Percentiles rank a stretch among this genome's conserved stretches.
Conservation (phyloP, 2,329 filamentous ascomycete genomes). For the Colletotrichum siamense region DNA sequence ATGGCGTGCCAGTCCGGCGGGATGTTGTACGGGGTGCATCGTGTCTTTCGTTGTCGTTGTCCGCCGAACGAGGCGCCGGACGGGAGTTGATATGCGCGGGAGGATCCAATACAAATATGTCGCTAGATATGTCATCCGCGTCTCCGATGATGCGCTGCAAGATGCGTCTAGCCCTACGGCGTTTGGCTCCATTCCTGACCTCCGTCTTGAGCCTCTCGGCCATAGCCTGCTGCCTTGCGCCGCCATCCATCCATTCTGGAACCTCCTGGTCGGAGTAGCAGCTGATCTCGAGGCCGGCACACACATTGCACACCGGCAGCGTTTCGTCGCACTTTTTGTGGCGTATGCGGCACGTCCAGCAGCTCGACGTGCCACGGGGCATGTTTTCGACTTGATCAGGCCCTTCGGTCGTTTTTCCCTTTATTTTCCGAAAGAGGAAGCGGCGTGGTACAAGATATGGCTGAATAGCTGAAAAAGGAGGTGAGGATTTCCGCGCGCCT, state of each 20-base stretch:
- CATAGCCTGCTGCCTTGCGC: constrained; percentile 22
- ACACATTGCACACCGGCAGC: constrained; percentile 55
- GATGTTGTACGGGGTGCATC: neutral
- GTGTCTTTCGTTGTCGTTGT: neutral
- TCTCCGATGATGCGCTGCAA: constrained; percentile 13
- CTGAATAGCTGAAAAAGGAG: neutral
- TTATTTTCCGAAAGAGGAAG: neutral
- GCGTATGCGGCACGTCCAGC: constrained; percentile 67
- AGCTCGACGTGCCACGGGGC: constrained; percentile 44
- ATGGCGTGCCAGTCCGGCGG: neutral
- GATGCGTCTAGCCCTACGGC: constrained; percentile 46
- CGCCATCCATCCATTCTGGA: constrained; percentile 62
- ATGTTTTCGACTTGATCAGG: neutral
- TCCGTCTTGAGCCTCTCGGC: constrained; percentile 23
- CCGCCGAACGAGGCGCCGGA: neutral
- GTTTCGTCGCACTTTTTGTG: constrained; percentile 66
- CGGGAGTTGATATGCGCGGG: neutral
- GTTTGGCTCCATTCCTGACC: constrained; percentile 23
- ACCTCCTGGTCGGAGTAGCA: constrained; percentile 58
- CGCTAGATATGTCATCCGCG: neutral
- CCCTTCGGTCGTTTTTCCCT: neutral
- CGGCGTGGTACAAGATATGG: neutral
- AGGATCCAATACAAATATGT: neutral
- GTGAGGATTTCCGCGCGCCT: neutral
- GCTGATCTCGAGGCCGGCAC: constrained; percentile 57